Evolutionary conservation across 352 stramenopile species (phyloP), one percentile per base, ranked within the genome.

Genomic region (Phytopythium aichiense): DNA sequence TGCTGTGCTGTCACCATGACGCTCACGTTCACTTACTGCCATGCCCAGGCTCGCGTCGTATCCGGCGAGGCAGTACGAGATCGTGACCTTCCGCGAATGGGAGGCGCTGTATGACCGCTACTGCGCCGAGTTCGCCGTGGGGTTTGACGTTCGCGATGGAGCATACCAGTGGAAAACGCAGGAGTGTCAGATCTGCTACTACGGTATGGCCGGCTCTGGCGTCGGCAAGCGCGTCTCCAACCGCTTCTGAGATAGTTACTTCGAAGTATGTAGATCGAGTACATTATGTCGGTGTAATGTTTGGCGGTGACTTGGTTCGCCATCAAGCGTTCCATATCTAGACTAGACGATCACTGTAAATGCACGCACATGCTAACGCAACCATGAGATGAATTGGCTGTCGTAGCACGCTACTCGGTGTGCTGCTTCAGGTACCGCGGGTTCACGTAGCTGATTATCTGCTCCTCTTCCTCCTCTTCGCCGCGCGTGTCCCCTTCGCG

Each of bases 131-230:
- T 92, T 89, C 52, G 73, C 83, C 7, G 80, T 95, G 2, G 85
- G 87, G 1, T 95, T 95, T 56, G 83, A 92, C 46, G 76, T 95
- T 12, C 67, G 85, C 35, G 80, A 81, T 35, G 87, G 87, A 1
- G 82, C 84, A n/a, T 93, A 88, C 64, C 80, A 94, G 68, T 95
- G 87, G 87, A 73, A 77, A 43, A 92, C 84, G 37, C 77, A 78
- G 15, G 81, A 93, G 64, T 95, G 87, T 61, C 63, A 89, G 33
- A 72, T 89, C 13, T 95, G 87, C 68, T 82, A 91, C 56, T 93
- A 90, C 55, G 81, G 79, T 12, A 92, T 92, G 69, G 69, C 56
- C 22, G 43, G 66, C 22, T 73, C 63, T 0, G 73, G 74, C 20
- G 58, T 56, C 28, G 54, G 54, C 54, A 60, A 60, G 40, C 54